phyloP scores from a whole-genome alignment of 768 basidiomycete genomes.

The Antrodiella citrinella region DNA sequence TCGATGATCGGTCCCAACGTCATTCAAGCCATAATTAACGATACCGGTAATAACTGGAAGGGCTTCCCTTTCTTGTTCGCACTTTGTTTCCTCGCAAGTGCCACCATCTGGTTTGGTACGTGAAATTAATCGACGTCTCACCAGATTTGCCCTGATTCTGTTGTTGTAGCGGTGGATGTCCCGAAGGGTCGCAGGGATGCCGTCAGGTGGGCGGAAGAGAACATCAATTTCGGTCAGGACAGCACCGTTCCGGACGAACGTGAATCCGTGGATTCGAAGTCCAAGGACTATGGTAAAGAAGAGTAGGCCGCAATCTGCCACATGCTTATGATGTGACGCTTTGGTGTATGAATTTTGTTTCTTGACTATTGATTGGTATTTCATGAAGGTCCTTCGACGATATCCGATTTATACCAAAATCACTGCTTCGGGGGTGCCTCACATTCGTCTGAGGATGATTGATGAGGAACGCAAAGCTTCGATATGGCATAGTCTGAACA shows the following conservation, averaged over 20 bases:
- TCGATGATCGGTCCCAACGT: constrained; percentile 85
- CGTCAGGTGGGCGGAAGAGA: constrained; percentile 29
- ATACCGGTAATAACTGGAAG: constrained; percentile 66
- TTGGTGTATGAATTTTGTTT: too few species aligned
- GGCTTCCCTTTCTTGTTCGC: constrained; percentile 83
- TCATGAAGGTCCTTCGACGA: too few species aligned
- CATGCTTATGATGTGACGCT: too few species aligned
- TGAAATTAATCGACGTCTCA: too few species aligned
- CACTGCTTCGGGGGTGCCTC: too few species aligned
- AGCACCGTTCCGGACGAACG: not conserved
- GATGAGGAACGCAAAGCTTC: too few species aligned
- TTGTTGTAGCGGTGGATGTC: constrained; percentile 27
- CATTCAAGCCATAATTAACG: constrained; percentile 74
- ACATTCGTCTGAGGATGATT: too few species aligned
- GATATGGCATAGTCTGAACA: too few species aligned
- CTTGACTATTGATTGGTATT: too few species aligned
- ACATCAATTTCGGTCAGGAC: constrained; percentile 4
- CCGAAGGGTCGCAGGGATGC: constrained; percentile 30
- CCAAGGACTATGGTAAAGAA: not conserved
- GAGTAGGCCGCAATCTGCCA: too few species aligned
- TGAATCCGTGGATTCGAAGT: not conserved
- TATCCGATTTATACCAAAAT: too few species aligned
- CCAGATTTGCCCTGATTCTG: not conserved
- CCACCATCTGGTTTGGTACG: constrained; percentile 70
- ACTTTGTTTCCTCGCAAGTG: constrained; percentile 52